Percentiles rank a stretch among this genome's conserved stretches.
These are phyloP conservation scores for Reutealis trisperma DNA, from an alignment of 345 rosid species.

Conservation along the genomic window DNA sequence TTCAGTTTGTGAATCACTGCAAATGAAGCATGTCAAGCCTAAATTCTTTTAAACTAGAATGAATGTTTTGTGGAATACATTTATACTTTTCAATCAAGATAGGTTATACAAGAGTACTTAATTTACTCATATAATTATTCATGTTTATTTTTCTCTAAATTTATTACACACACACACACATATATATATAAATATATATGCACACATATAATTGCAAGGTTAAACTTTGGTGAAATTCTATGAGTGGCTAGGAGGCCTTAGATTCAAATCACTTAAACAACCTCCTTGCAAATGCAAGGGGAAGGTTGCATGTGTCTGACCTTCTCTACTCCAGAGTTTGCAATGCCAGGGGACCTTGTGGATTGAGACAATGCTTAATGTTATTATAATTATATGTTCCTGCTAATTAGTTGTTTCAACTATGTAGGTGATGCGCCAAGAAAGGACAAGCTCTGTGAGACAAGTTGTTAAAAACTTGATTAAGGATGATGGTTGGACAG, in stretches of 20 bases:
- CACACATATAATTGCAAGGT: background rate
- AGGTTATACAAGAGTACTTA: too few relatives aligned
- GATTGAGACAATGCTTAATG: background rate
- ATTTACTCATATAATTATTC: too few relatives aligned
- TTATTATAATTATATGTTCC: background rate
- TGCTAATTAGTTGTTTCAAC: constrained; percentile 19
- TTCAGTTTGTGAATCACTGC: too few relatives aligned
- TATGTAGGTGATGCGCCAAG: constrained; percentile 79
- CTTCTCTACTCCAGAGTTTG: background rate
- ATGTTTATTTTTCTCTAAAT: too few relatives aligned
- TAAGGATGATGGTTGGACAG: constrained; percentile 92
- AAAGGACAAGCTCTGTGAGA: constrained; percentile 66
- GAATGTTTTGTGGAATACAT: too few relatives aligned
- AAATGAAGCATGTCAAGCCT: too few relatives aligned
- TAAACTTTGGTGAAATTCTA: background rate
- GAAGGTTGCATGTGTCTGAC: background rate
- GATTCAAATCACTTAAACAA: background rate
- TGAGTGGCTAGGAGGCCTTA: background rate
- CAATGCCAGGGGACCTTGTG: background rate
- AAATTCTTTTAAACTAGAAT: too few relatives aligned
- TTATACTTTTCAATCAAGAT: too few relatives aligned
- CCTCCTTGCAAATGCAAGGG: background rate
- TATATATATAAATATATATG: too few relatives aligned
- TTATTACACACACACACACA: too few relatives aligned
- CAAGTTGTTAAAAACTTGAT: constrained; percentile 70